Evolutionary conservation across 306 rosid genomes (phyloP).

Genomic region (Lathyrus tuberosus): DNA sequence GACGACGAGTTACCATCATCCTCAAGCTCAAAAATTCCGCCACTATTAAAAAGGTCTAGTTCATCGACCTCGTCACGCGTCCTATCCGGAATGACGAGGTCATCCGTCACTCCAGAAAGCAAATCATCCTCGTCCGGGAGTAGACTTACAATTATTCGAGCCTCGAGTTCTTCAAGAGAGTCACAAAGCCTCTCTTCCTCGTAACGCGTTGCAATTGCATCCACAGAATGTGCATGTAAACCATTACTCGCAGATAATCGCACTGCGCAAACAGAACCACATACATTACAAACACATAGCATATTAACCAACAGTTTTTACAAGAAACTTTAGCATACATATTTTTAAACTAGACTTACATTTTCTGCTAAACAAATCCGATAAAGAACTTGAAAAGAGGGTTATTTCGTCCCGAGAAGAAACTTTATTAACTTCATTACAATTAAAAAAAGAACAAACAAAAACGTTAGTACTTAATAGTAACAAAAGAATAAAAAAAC

Average conservation of each 20-base stretch:
- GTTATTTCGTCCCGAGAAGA: slow-evolving; percentile 36
- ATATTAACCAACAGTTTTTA: slow-evolving; percentile 29
- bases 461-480: no score
- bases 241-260: slow-evolving; percentile 37
- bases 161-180: slow-evolving; percentile 49
- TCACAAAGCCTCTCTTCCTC: slow-evolving; percentile 43
- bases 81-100: slow-evolving; percentile 17
- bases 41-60: slow-evolving; percentile 62
- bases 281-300: slow-evolving; percentile 4
- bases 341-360: slow-evolving; percentile 31
- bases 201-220: slow-evolving; percentile 32
- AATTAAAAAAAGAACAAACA: slow-evolving; percentile 21
- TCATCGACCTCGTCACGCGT: slow-evolving; percentile 59
- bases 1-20: slow-evolving; percentile 49
- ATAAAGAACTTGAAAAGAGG: slow-evolving; percentile 43
- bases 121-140: slow-evolving; percentile 47
- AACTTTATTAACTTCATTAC: slow-evolving; percentile 22
- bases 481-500: no score
- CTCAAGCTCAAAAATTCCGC: slow-evolving; percentile 79
- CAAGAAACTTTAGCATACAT: slow-evolving; percentile 23
- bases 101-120: slow-evolving; percentile 41
- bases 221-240: slow-evolving; percentile 44
- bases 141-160: slow-evolving; percentile 43
- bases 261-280: slow-evolving; percentile 39
- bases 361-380: slow-evolving; percentile 41